These are phyloP conservation scores for Rhinocladiella similis DNA, from an alignment of 2,329 filamentous ascomycete genomes.

Conservation along the genomic window DNA sequence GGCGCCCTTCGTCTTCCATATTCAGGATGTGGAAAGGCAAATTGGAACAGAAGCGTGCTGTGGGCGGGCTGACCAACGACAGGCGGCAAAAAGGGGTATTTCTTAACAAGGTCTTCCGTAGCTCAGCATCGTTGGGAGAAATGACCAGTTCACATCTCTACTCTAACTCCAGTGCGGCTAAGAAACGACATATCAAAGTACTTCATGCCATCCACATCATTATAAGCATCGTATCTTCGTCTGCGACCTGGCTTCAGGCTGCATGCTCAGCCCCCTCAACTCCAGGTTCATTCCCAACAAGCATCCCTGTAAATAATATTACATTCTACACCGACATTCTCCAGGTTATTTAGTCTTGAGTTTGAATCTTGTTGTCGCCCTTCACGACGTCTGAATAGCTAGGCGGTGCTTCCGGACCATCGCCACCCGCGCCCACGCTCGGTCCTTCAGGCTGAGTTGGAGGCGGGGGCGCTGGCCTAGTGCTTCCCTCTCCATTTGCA, in stretches of 20 bases:
- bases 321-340: background rate
- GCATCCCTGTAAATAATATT: no score
- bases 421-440: constrained; percentile 41
- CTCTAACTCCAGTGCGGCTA: no score
- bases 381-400: constrained; percentile 88
- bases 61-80: no score
- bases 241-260: background rate
- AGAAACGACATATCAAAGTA: no score
- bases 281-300: background rate
- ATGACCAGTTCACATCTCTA: no score
- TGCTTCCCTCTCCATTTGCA: constrained; percentile 33
- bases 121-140: no score
- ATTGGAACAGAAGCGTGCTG: background rate
- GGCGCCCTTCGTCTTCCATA: background rate
- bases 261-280: background rate
- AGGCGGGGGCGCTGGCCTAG: constrained; percentile 31
- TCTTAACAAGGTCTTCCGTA: no score
- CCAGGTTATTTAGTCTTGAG: constrained; percentile 49
- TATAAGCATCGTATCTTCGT: no score
- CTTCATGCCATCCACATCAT: no score
- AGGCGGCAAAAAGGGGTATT: no score
- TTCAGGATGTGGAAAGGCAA: background rate
- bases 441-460: constrained; percentile 33
- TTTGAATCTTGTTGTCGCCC: constrained; percentile 89
- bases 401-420: constrained; percentile 62